Evolutionary conservation across 305 asterid genomes (phyloP).

Genomic region (Ilex paraguariensis): DNA sequence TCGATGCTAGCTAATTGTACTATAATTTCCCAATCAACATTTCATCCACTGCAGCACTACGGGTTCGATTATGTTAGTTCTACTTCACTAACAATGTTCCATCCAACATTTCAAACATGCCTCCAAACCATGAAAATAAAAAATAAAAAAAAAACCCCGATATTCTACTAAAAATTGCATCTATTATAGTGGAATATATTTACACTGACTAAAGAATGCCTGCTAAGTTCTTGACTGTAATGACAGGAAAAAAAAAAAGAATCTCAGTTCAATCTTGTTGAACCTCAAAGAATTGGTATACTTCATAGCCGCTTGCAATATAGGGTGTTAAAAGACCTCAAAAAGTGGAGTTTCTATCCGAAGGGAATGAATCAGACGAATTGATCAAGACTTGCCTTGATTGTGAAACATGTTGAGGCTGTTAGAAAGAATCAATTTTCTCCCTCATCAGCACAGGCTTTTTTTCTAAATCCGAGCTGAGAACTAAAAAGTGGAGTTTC

Average conservation of each 20-base stretch:
- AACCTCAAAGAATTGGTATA: conserved; percentile 11
- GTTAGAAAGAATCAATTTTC: conserved; percentile 21
- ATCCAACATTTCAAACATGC: too few relatives aligned
- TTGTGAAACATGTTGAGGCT: conserved; percentile 18
- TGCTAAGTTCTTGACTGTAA: too few relatives aligned
- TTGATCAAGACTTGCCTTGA: conserved; percentile 21
- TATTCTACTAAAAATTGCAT: too few relatives aligned
- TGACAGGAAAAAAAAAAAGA: conserved; percentile 8
- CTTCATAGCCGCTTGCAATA: background rate
- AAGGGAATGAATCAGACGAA: conserved; percentile 14
- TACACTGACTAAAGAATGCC: conserved; percentile 16
- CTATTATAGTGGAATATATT: conserved; percentile 4
- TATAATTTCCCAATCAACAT: too few relatives aligned
- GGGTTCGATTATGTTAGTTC: too few relatives aligned
- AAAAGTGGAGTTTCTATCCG: too few relatives aligned
- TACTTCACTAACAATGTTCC: too few relatives aligned
- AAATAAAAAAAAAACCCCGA: too few relatives aligned
- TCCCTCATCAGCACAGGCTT: background rate
- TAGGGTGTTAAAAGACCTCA: background rate
- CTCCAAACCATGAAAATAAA: too few relatives aligned
- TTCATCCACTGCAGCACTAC: too few relatives aligned
- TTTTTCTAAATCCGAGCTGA: conserved; percentile 1
- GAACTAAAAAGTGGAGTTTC: background rate
- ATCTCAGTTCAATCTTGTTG: background rate
- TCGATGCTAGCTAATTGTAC: too few relatives aligned